Conservation (phyloP, 2,329 filamentous ascomycete genomes). For the Trichoderma brevicompactum region DNA sequence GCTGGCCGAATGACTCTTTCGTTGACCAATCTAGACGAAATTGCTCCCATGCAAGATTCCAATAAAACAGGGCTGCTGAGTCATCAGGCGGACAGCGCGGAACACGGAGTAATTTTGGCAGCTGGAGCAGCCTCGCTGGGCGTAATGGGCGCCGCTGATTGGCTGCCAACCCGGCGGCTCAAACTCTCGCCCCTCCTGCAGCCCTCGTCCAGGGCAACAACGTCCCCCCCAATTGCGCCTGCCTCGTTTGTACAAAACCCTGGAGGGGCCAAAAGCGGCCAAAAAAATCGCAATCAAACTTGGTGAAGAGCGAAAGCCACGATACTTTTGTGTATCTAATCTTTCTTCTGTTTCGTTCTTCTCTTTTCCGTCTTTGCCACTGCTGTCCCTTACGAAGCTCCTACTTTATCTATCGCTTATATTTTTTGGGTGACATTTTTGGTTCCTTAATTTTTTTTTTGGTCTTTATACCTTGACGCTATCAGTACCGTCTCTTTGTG, state of each 20-base stretch:
- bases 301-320: not conserved
- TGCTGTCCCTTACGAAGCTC: not conserved
- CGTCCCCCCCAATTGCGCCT: not conserved
- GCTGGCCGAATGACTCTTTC: constrained; percentile 20
- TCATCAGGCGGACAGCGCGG: constrained; percentile 23
- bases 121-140: constrained; percentile 15
- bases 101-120: not conserved
- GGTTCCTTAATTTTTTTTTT: too few relatives aligned
- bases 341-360: not conserved
- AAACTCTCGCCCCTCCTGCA: not conserved
- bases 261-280: constrained; percentile 15
- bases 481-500: too few relatives aligned
- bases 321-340: not conserved
- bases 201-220: not conserved
- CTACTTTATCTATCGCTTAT: not conserved
- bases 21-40: not conserved
- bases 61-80: constrained; percentile 1
- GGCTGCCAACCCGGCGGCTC: not conserved
- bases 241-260: constrained; percentile 24
- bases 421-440: not conserved
- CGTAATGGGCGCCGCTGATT: constrained; percentile 6
- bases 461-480: too few relatives aligned
- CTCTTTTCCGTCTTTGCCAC: not conserved
- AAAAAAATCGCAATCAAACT: constrained; percentile 16
- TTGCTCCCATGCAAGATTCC: not conserved